Evolutionary conservation across 1,284 basidiomycete species (phyloP).

Genomic region (Fomitiporia mediterranea): DNA sequence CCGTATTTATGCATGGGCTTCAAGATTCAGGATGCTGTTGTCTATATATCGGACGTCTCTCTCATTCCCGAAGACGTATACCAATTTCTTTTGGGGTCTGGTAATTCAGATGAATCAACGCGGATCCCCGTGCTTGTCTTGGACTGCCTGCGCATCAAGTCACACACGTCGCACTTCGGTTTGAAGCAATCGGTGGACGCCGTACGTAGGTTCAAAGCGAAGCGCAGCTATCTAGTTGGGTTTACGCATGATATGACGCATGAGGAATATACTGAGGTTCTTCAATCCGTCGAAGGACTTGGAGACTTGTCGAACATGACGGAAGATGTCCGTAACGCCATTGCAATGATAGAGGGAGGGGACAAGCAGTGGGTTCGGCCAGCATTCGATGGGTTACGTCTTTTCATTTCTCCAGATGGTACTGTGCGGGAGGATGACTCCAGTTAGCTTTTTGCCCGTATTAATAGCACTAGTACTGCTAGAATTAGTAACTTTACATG

Average conservation of each 20-base stretch:
- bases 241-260: conserved; percentile 67
- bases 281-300: conserved; percentile 36
- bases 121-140: conserved; percentile 55
- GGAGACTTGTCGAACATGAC: conserved; percentile 31
- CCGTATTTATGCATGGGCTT: conserved; percentile 73
- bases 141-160: conserved; percentile 60
- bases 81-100: conserved; percentile 39
- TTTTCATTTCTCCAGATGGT: conserved; percentile 40
- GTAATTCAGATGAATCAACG: conserved; percentile 22
- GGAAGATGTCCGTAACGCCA: conserved; percentile 37
- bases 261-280: conserved; percentile 59
- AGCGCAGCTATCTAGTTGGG: conserved; percentile 65
- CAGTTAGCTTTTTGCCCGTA: neutral
- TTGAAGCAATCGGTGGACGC: conserved; percentile 50
- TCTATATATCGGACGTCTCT: conserved; percentile 75
- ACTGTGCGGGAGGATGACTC: conserved; percentile 39
- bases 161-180: conserved; percentile 72
- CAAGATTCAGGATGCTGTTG: conserved; percentile 55
- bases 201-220: conserved; percentile 50
- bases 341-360: conserved; percentile 43
- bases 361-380: conserved; percentile 57
- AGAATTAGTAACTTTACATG: neutral
- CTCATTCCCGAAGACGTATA: conserved; percentile 67
- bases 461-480: neutral
- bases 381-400: conserved; percentile 62